Base-by-base conservation (phyloP, 768 basidiomycete genomes). In the Xerocomellus chrysenteron region DNA sequence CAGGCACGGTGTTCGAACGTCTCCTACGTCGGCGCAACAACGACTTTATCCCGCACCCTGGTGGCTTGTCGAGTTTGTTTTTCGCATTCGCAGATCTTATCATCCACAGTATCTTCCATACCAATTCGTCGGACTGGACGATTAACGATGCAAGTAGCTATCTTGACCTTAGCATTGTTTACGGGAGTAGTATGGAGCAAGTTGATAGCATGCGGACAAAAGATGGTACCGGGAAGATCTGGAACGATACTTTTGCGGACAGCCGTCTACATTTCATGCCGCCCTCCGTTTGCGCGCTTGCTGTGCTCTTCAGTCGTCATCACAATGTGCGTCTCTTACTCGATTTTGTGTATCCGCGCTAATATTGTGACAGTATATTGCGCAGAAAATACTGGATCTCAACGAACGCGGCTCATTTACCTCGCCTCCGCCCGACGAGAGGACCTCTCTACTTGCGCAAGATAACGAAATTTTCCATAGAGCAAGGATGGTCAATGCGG, bases 401-500 rank as follows among this genome's bases (percentile, higher is more conserved):
- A 90, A 93, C 65, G 90, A 93, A 69, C 65, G 69, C 17, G 76
- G 78, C 11, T 79, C 71, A 2, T 88, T 78, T 67, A 49, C 51
- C 16, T 42, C 60, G 42, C 64, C 69, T 52, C 48, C 65, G 58
- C 24, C 50, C 2, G 33, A 56, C 10, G 57, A 65, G 45, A 33
- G 59, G 57, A 8, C 54, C 32, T 61, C 70, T 6, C 65, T 72
- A 6, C 63, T 64, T 14, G 70, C 62, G 0, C 90, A 92, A 65
- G 90, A 92, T 52, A 84, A 89, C 48, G 90, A 91, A 62, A 83
- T 92, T 45, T 92, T 89, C 74, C 78, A 88, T 55, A 82, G 86
- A 30, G 78, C 87, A 11, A 80, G 90, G 47, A 75, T 90, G 45
- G 83, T 91, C 44, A 92, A 92, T 68, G 85, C 84, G 50, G 86